These are phyloP conservation scores for Sporothrix dimorphospora DNA, from an alignment of 2,329 filamentous ascomycete species.

Conservation along the genomic window DNA sequence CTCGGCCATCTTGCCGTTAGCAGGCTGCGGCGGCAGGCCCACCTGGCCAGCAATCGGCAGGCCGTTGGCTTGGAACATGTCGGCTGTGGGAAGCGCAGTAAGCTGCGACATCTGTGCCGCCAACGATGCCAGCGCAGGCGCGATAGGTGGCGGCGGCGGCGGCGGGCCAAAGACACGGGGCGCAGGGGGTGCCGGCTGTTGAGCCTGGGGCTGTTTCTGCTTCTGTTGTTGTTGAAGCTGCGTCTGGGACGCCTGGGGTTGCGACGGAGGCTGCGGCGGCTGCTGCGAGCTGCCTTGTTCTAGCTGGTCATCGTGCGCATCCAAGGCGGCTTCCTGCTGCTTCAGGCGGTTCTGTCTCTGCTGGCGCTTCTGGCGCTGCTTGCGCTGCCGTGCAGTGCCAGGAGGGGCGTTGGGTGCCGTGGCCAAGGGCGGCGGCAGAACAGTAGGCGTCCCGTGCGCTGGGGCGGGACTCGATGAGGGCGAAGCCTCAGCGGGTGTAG, in stretches of 20 bases:
- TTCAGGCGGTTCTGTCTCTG: slow-evolving; percentile 33
- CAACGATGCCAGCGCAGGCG: slow-evolving; percentile 28
- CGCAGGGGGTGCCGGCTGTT: not conserved
- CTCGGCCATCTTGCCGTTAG: slow-evolving; percentile 31
- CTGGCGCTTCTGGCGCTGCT: slow-evolving; percentile 35
- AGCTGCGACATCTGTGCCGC: slow-evolving; percentile 31
- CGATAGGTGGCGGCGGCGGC: slow-evolving; percentile 30
- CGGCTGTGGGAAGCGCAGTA: slow-evolving; percentile 19
- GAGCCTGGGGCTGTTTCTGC: not conserved
- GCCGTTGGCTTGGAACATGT: slow-evolving; percentile 23
- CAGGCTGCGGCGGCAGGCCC: slow-evolving; percentile 21
- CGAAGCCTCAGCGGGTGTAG: not conserved
- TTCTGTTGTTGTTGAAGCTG: slow-evolving; percentile 9
- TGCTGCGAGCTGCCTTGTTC: slow-evolving; percentile 18
- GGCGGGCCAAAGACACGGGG: slow-evolving; percentile 34
- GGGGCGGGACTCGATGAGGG: not conserved
- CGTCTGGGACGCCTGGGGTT: not conserved
- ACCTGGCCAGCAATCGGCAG: not conserved
- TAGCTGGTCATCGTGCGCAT: slow-evolving; percentile 24
- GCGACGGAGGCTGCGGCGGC: slow-evolving; percentile 2
- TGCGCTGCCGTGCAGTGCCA: slow-evolving; percentile 34
- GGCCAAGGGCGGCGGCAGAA: slow-evolving; percentile 10
- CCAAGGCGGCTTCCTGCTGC: slow-evolving; percentile 28
- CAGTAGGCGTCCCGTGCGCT: not conserved
- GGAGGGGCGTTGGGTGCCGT: slow-evolving; percentile 26